A percentile compares a stretch with the other conserved stretches of the same genome.
Evolutionary conservation across 768 basidiomycete species (phyloP).

Genomic region (Strobilomyces confusus): DNA sequence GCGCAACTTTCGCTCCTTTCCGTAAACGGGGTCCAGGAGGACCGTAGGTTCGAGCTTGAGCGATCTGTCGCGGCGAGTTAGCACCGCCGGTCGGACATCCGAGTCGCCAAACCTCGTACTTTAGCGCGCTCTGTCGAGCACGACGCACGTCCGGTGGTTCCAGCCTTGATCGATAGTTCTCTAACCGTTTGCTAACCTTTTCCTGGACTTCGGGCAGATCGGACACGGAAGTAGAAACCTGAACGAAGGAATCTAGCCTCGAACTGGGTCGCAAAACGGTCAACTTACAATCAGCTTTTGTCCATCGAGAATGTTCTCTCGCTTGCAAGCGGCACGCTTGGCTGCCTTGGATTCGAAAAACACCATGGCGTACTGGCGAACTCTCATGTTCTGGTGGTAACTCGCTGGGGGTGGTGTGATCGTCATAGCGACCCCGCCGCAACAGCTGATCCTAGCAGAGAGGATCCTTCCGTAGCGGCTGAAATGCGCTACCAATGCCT

Average conservation of each 20-base stretch:
- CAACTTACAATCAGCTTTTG: conserved; percentile 40
- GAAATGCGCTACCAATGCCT: conserved; percentile 21
- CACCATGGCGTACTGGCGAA: conserved; percentile 51
- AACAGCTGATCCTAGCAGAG: conserved; percentile 26
- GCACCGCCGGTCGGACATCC: background rate
- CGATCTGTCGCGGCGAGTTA: conserved; percentile 18
- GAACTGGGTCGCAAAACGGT: background rate
- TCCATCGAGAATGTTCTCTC: conserved; percentile 39
- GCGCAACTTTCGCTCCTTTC: background rate
- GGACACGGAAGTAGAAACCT: conserved; percentile 27
- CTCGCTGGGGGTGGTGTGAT: conserved; percentile 19
- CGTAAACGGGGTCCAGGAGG: conserved; percentile 17
- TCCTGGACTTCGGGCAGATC: conserved; percentile 35
- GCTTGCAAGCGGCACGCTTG: conserved; percentile 39
- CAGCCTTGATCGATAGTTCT: conserved; percentile 18
- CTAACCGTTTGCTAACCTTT: conserved; percentile 26
- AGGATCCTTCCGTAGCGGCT: conserved; percentile 22
- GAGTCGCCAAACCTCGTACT: conserved; percentile 9
- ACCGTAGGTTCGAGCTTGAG: conserved; percentile 26
- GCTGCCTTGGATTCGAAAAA: conserved; percentile 38
- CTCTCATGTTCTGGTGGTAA: conserved; percentile 35
- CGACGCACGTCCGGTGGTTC: conserved; percentile 17
- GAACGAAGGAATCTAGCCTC: background rate
- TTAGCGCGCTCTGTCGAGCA: conserved; percentile 22
- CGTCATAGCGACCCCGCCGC: conserved; percentile 31